Base-by-base conservation (phyloP, 495 filamentous ascomycete genomes). In the Trichoderma parareesei region DNA sequence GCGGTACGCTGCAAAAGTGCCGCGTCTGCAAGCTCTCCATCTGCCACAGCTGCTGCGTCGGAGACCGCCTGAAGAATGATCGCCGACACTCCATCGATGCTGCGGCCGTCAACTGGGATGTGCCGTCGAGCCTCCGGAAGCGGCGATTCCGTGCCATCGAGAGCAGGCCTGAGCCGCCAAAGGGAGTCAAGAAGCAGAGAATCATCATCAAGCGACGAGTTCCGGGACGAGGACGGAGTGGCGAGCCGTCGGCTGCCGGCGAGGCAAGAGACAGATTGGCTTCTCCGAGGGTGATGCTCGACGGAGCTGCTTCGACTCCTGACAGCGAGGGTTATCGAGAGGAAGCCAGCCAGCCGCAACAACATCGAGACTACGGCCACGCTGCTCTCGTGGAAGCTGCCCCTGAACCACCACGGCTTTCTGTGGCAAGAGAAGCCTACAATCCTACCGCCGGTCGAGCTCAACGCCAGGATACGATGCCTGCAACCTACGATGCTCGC, bases 1-100 rank as follows among this genome's bases (percentile, higher is more conserved):
- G 61, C 40, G 61, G 61, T 5, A 46, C 43, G 7, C 41, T 63
- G 8, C 61, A 63, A 37, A 44, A 63, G 27, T 63, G 61, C 40
- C 18, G 33, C 16, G 43, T 33, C 61, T 63, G 61, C 42, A 44
- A 37, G 41, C 13, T 63, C 20, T 48, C 40, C 14, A 63, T 63
- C 20, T 63, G 61, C 42, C n/a, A n/a, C 10, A 41, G 33, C 7
- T 63, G 61, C 33, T 44, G 40, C 18, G 61, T 37, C 10, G 10
- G 13, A 13, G 61, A 42, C 40, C 41, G 43, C 40, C 20, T 63
- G 18, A n/a, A 44, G 14, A 37, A 9, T n/a, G 43, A 37, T 16
- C 33, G 33, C 6, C 16, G 43, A 20, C 40, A 48, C 42, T 3
- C 38, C 9, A 37, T 63, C 13, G 61, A 63, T 46, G 33, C 41